Conservation (phyloP, 2,329 filamentous ascomycete species). For the Stagonosporopsis rhizophila region DNA sequence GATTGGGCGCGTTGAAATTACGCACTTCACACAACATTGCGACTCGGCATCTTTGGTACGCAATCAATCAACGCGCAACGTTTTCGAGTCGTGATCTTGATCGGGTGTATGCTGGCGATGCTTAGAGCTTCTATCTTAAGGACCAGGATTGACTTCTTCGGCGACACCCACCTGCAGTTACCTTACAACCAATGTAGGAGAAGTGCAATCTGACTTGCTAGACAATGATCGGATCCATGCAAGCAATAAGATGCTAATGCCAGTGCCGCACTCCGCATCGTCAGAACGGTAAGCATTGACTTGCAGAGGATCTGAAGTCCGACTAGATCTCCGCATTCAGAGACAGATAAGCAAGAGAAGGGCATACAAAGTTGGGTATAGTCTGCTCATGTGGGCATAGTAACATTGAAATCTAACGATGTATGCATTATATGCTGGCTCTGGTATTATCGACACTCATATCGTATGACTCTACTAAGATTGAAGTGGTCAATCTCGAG, state of each 20-base stretch:
- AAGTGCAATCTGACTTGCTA: neutral
- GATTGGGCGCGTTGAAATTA: conserved; percentile 4
- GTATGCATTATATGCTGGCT: neutral
- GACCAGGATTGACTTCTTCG: conserved; percentile 5
- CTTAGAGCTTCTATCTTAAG: conserved; percentile 7
- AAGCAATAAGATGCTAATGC: conserved; percentile 12
- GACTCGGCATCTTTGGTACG: conserved; percentile 6
- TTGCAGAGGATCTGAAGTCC: neutral
- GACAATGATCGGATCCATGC: conserved; percentile 3
- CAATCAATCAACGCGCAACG: conserved; percentile 17
- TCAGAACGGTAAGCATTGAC: conserved; percentile 1
- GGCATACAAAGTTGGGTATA: neutral
- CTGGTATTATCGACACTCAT: neutral
- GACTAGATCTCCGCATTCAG: neutral
- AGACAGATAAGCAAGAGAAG: neutral
- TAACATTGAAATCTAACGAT: neutral
- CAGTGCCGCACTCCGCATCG: neutral
- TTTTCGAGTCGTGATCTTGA: conserved; percentile 10
- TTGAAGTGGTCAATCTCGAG: neutral
- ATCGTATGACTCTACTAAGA: neutral
- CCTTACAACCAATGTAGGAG: conserved; percentile 13
- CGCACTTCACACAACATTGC: neutral
- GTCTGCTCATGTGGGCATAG: neutral
- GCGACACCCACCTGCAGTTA: conserved; percentile 7
- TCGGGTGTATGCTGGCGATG: conserved; percentile 3